Base-by-base conservation (phyloP, 768 basidiomycete species). In the Naematelia encephala region DNA sequence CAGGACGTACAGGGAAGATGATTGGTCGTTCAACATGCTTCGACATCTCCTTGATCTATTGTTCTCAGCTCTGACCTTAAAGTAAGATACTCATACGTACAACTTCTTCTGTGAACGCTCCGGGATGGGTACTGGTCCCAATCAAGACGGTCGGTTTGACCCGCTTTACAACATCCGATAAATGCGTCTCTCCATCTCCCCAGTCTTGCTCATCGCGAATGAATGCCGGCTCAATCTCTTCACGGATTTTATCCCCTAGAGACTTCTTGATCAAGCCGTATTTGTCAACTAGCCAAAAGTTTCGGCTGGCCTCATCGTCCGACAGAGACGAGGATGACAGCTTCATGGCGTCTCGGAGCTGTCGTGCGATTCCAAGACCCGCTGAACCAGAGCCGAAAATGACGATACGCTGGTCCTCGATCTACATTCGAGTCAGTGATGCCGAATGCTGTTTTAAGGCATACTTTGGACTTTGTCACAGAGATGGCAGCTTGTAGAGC, bases 91-190 rank as follows among this genome's bases (percentile, higher is more conserved):
- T 10, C 5, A 14, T 13, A 70, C 80, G 80, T 29, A 89, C 79
- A 42, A 90, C 80, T 57, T 87, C 85, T 77, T 89, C 83, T 3
- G 82, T 86, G 77, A 94, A 94, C 27, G 86, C 87, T 3, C 88
- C 87, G 19, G 83, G 81, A 50, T 84, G 81, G 1, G 90, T 91
- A 57, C 88, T 90, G 58, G 86, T 88, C 27, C 91, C 91, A 62
- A 94, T 88, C 47, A 94, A 74, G 11, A 90, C 83, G 1, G 90
- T 94, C 22, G 91, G 90, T 67, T 84, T 84, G 11, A 88, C 82
- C 60, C 81, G 80, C 76, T 83, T 83, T 59, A 91, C 83, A 1
- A 88, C 86, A 26, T 90, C 86, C 55, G 87, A 73, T 53, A 93
- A 79, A 23, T 54, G 59, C 11, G 61, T 75, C 57, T 72, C 70